A percentile compares a stretch with the other conserved stretches of the same genome.
phyloP scores from a whole-genome alignment of 2,329 filamentous ascomycete genomes.

The Sordariomycetes sp. region DNA sequence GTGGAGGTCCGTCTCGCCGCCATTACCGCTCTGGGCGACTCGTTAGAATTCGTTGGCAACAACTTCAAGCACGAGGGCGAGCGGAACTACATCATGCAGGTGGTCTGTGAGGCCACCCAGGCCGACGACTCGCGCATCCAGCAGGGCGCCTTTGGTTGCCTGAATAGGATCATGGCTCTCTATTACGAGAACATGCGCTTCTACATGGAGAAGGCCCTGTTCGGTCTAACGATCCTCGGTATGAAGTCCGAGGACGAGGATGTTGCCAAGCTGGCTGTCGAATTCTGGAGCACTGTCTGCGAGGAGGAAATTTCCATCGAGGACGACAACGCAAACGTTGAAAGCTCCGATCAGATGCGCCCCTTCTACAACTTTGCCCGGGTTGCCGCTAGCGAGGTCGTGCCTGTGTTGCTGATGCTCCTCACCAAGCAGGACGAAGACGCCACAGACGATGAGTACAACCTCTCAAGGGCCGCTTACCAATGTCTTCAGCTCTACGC shows the following conservation, averaged over 20 bases:
- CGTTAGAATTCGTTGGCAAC: constrained; percentile 91
- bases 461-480: constrained; percentile 88
- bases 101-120: constrained; percentile 97
- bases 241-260: constrained; percentile 99
- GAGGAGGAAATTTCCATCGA: constrained; percentile 98
- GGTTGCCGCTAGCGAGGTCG: constrained; percentile 86
- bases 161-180: constrained; percentile 96
- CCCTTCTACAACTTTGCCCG: constrained; percentile 94
- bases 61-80: constrained; percentile 99
- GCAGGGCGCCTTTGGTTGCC: constrained; percentile 89
- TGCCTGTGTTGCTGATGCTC: constrained; percentile 80
- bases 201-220: constrained; percentile 99
- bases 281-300: constrained; percentile 99
- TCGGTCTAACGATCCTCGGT: constrained; percentile 91
- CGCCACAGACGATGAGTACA: constrained; percentile 94
- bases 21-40: constrained; percentile 90
- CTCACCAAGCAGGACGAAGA: constrained; percentile 98
- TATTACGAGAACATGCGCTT: constrained; percentile 99
- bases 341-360: constrained; percentile 75
- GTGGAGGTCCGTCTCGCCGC: constrained; percentile 83
- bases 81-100: constrained; percentile 99
- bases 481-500: constrained; percentile 94
- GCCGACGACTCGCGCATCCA: constrained; percentile 85
- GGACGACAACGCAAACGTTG: constrained; percentile 76
- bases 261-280: constrained; percentile 93